Percentiles rank a stretch among this genome's conserved stretches.
Conservation (phyloP, 257 asterid genomes). For the Solanum lycopersicoides region DNA sequence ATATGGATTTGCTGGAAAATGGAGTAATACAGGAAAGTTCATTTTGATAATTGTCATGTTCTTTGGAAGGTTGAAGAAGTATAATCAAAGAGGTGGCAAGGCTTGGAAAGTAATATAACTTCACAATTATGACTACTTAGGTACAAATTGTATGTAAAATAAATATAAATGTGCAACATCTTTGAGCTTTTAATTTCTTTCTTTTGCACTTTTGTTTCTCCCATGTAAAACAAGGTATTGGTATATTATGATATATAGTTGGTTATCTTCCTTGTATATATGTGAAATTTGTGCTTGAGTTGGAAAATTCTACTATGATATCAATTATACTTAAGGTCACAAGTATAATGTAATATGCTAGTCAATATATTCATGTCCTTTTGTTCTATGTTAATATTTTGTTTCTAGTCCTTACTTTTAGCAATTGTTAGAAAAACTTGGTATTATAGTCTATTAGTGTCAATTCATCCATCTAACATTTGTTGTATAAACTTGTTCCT, state of each 20-base stretch:
- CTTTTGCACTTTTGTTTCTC: not conserved
- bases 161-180: not conserved
- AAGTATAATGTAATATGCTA: too few relatives aligned
- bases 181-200: not conserved
- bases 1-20: conserved; percentile 44
- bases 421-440: too few relatives aligned
- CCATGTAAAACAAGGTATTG: not conserved
- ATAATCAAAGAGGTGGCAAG: conserved; percentile 17
- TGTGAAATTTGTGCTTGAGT: not conserved
- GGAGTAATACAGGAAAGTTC: conserved; percentile 37
- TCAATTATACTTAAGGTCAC: too few relatives aligned
- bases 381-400: too few relatives aligned
- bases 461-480: too few relatives aligned
- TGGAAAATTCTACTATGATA: too few relatives aligned
- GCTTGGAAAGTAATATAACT: conserved; percentile 26
- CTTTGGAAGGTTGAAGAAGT: conserved; percentile 47
- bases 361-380: too few relatives aligned
- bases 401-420: too few relatives aligned
- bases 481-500: too few relatives aligned
- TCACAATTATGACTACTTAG: not conserved
- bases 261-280: not conserved
- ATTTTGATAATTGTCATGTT: conserved; percentile 44
- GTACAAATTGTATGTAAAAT: not conserved
- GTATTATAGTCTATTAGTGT: too few relatives aligned
- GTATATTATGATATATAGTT: not conserved